Evolutionary conservation across 331 rosid species (phyloP), one percentile per base, ranked within the genome.

Genomic region (Stylosanthes scabra): DNA sequence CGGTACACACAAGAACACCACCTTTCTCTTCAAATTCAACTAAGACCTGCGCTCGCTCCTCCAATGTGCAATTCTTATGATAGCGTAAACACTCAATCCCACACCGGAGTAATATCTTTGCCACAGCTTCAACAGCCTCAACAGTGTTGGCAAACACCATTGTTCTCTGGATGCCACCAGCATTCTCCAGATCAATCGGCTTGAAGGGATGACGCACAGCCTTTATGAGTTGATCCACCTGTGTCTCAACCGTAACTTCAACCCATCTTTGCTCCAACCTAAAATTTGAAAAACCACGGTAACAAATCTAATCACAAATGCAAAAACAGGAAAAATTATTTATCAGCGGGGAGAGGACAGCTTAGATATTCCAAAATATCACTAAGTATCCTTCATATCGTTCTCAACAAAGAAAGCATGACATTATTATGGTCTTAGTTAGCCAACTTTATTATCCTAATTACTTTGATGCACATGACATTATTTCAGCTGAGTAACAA

Each of bases 101-200:
- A 25, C 88, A 75, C 16, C 66, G 82, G 71, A 3, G 39, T 88
- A 92, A 71, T 87, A 92, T 63, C 78, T 88, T 87, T 49, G 83
- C 96, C 75, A 90, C 97, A 59, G 99, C 97, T 83, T 95, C 97
- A 51, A 78, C 97, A 66, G 97, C 93, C 75, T 95, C 97, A 61
- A 95, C 97, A 13, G 97, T 95, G 83, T 95, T 91, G 16, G 96
- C 93, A 84, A 95, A 95, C 73, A 95, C 91, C 93, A 95, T 95
- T 41, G 96, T 90, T 86, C 99, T 85, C 82, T 79, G 60, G 70
- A 76, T 80, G 74, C 81, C 78, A 59, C 68, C 81, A 63, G 74
- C 84, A 58, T 44, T 56, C 67, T 78, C 84, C 79, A 75, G 68
- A 13, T 82, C 85, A 81, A 75, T 83, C 42, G 87, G 73, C 63